Percentiles rank a stretch among this genome's conserved stretches.
phyloP scores from a whole-genome alignment of 1,139 yeast species.

The Kodamaea sp. region DNA sequence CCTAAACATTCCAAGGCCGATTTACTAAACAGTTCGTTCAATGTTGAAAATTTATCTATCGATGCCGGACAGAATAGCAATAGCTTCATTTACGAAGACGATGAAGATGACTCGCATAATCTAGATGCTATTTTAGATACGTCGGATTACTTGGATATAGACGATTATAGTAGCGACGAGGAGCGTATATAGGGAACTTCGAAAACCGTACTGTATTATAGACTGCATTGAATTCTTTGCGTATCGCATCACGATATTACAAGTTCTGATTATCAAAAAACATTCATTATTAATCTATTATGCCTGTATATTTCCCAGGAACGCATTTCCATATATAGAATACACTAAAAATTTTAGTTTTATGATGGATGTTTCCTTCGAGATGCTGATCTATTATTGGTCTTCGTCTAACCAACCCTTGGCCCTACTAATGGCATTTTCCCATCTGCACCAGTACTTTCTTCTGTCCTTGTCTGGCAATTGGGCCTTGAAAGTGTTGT shows the following conservation, averaged over 20 bases:
- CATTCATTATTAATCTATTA: too few species aligned
- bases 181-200: conserved; percentile 4
- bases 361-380: too few species aligned
- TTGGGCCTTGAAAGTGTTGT: conserved; percentile 55
- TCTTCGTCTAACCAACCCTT: conserved; percentile 69
- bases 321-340: too few species aligned
- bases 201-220: too few species aligned
- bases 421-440: conserved; percentile 75
- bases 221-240: too few species aligned
- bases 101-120: conserved; percentile 11
- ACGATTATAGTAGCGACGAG: conserved; percentile 27
- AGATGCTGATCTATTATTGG: conserved; percentile 1
- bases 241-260: too few species aligned
- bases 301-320: too few species aligned
- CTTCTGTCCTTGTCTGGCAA: conserved; percentile 64
- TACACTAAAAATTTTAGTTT: too few species aligned
- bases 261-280: too few species aligned
- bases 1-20: conserved; percentile 6
- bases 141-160: conserved; percentile 22
- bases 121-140: too few species aligned
- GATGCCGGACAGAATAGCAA: conserved; percentile 7
- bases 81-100: conserved; percentile 10
- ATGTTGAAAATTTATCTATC: conserved; percentile 24
- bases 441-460: conserved; percentile 75
- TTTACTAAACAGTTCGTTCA: conserved; percentile 28